These are phyloP conservation scores for Chlamydomonas incerta DNA, from an alignment of 139 green algal genomes.

Conservation along the genomic window DNA sequence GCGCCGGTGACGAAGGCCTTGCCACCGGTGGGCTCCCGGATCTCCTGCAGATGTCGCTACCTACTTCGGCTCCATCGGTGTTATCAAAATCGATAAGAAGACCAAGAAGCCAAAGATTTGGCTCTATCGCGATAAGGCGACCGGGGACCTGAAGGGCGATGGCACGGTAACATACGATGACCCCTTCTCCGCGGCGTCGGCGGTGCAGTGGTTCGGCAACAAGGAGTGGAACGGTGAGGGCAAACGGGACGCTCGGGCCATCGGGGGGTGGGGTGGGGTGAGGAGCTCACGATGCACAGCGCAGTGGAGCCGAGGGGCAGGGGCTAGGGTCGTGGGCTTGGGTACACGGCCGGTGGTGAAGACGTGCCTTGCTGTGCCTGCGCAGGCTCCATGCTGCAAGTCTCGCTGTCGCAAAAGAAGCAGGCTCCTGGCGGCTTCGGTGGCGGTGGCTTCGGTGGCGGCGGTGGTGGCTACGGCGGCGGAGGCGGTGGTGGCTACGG, in stretches of 20 bases:
- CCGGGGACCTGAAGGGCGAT: constrained; percentile 86
- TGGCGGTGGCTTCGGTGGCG: constrained; percentile 34
- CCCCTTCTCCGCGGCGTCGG: constrained; percentile 80
- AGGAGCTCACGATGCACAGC: no score
- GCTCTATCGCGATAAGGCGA: constrained; percentile 71
- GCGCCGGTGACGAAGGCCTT: constrained; percentile 15
- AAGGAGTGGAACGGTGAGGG: constrained; percentile 85
- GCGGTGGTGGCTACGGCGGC: constrained; percentile 10
- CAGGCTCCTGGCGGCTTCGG: constrained; percentile 40
- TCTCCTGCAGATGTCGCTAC: constrained; percentile 63
- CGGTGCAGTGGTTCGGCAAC: constrained; percentile 88
- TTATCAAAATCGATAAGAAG: constrained; percentile 78
- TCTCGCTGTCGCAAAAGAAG: constrained; percentile 70
- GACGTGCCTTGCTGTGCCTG: neutral
- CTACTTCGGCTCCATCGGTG: constrained; percentile 86
- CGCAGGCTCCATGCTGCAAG: constrained; percentile 63
- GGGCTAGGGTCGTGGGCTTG: no score
- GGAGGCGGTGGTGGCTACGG: constrained; percentile 22
- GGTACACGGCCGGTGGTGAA: no score
- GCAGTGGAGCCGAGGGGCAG: no score
- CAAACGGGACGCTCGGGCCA: no score
- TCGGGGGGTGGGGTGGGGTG: no score
- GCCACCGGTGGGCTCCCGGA: neutral
- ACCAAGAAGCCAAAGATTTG: constrained; percentile 75
- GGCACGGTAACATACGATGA: constrained; percentile 84